These are phyloP conservation scores for Carex littledalei DNA, from an alignment of 176 grass and related monocot species.

Conservation along the genomic window DNA sequence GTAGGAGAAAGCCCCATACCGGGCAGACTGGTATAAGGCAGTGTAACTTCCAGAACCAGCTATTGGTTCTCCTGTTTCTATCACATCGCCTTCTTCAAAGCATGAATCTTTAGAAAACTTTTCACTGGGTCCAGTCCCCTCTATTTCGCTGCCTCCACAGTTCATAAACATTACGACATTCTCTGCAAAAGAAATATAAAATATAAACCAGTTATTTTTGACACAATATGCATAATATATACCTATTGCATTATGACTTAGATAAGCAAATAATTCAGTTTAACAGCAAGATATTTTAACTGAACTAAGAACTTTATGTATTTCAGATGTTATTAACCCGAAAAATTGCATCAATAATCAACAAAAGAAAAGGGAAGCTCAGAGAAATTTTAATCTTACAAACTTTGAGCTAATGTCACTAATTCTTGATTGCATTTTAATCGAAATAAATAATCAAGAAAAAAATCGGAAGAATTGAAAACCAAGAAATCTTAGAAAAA, in stretches of 20 bases:
- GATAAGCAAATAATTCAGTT: neutral
- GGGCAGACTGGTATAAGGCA: slow-evolving; percentile 61
- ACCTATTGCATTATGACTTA: neutral
- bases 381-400: neutral
- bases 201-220: neutral
- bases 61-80: slow-evolving; percentile 61
- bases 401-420: too few relatives aligned
- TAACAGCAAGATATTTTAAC: neutral
- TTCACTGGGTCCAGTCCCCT: slow-evolving; percentile 21
- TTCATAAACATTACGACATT: slow-evolving; percentile 63
- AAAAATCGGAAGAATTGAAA: neutral
- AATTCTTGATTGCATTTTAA: neutral
- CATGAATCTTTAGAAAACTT: slow-evolving; percentile 46
- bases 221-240: neutral
- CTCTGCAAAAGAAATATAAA: slow-evolving; percentile 38
- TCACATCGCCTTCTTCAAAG: slow-evolving; percentile 74
- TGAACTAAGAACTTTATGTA: neutral
- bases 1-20: slow-evolving; percentile 80
- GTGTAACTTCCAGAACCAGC: slow-evolving; percentile 51
- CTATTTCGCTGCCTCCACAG: slow-evolving; percentile 38
- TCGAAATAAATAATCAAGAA: neutral
- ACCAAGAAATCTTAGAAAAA: neutral
- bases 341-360: neutral
- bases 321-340: neutral
- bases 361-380: neutral